Conservation (phyloP, 2,329 filamentous ascomycete species). For the Ophiostoma quercus region DNA sequence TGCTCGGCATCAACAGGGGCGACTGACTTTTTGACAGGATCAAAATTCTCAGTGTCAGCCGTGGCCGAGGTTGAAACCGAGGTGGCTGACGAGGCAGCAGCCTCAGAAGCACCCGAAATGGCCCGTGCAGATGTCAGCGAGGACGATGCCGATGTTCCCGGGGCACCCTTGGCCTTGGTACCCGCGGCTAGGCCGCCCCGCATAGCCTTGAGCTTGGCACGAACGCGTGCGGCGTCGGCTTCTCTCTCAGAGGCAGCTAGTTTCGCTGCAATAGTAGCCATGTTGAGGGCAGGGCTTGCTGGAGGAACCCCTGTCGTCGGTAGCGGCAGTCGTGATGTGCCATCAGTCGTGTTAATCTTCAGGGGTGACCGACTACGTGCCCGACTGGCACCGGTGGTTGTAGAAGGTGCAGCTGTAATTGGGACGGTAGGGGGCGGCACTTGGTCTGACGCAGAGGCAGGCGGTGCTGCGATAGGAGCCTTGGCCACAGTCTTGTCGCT, state of each 20-base stretch:
- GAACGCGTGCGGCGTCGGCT: conserved; percentile 57
- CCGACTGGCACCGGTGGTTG: conserved; percentile 10
- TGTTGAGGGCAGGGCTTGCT: conserved; percentile 54
- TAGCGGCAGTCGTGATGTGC: conserved; percentile 26
- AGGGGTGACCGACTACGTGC: conserved; percentile 25
- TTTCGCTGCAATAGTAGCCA: conserved; percentile 59
- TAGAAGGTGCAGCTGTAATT: conserved; percentile 23
- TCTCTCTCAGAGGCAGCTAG: conserved; percentile 59
- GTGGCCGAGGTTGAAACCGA: neutral
- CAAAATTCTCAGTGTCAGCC: conserved; percentile 17
- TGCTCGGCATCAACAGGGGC: neutral
- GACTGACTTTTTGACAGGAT: conserved; percentile 24
- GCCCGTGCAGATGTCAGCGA: neutral
- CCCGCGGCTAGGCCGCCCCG: conserved; percentile 30
- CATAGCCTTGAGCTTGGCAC: conserved; percentile 57
- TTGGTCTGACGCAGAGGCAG: neutral
- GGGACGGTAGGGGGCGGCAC: neutral
- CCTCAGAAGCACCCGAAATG: neutral
- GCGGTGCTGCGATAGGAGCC: neutral
- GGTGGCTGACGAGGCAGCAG: neutral
- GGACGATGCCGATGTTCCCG: conserved; percentile 22
- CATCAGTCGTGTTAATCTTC: conserved; percentile 25
- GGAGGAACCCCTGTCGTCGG: conserved; percentile 32
- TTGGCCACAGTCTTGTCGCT: neutral
- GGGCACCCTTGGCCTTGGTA: neutral